Evolutionary conservation across 2,329 filamentous ascomycete genomes (phyloP).

Genomic region (Ascochyta rabiei): DNA sequence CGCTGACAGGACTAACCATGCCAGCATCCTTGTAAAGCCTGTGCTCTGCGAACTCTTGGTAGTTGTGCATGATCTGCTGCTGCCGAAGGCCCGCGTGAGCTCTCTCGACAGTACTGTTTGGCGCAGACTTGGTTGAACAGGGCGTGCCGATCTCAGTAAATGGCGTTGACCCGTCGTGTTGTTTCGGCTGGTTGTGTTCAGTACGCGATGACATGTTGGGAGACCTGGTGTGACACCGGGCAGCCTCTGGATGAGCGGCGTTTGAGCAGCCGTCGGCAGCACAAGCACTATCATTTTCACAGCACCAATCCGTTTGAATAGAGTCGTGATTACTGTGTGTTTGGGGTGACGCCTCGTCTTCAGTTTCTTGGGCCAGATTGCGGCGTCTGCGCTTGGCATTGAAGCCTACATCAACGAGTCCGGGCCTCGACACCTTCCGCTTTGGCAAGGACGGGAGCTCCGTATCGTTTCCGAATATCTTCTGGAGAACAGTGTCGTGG

Average conservation of each 20-base stretch:
- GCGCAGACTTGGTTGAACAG: neutral
- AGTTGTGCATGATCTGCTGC: conserved; percentile 23
- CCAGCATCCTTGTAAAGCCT: conserved; percentile 12
- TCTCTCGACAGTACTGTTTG: neutral
- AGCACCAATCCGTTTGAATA: neutral
- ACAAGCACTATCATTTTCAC: neutral
- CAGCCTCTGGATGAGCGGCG: too few relatives aligned
- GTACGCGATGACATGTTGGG: neutral
- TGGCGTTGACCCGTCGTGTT: neutral
- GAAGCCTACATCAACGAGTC: too few relatives aligned
- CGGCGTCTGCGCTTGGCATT: conserved; percentile 1
- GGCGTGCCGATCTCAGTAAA: neutral
- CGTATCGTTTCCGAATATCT: neutral
- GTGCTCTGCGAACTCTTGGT: conserved; percentile 18
- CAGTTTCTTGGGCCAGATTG: neutral
- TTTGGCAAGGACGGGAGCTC: conserved; percentile 4
- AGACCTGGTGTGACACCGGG: neutral
- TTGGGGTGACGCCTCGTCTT: neutral
- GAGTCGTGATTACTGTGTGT: neutral
- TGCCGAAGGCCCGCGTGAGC: neutral
- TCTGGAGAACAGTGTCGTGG: neutral
- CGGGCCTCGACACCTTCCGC: conserved; percentile 11
- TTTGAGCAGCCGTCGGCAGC: neutral
- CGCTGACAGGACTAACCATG: conserved; percentile 9
- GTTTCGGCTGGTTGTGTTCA: neutral